Percentiles rank a stretch among this genome's conserved stretches.
Conservation (phyloP, 129 eudicot genomes). For the Pittosporum tobira region DNA sequence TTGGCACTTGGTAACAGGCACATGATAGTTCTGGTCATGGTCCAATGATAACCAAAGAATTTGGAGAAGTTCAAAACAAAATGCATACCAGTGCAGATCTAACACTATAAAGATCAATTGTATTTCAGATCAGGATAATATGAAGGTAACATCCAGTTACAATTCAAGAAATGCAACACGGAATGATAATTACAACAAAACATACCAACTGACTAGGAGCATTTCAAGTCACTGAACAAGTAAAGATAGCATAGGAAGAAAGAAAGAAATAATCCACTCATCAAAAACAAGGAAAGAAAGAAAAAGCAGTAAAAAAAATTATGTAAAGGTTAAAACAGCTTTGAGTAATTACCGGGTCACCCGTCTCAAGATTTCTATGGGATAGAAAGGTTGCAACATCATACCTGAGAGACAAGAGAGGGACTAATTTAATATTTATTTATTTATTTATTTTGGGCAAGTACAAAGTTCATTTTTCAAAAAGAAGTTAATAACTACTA, state of each 20-base stretch:
- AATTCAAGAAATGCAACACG: too few relatives aligned
- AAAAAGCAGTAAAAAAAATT: too few relatives aligned
- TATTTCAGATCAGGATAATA: too few relatives aligned
- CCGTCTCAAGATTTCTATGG: slow-evolving; percentile 68
- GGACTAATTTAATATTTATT: slow-evolving; percentile 2
- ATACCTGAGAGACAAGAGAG: slow-evolving; percentile 44
- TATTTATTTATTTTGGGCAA: too few relatives aligned
- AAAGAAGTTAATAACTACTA: neutral
- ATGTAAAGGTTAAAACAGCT: slow-evolving; percentile 5
- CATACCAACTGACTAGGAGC: too few relatives aligned
- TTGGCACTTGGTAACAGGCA: neutral
- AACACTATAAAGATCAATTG: too few relatives aligned
- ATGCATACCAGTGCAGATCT: neutral
- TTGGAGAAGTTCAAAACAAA: neutral
- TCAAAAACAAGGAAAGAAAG: too few relatives aligned
- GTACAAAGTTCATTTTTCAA: too few relatives aligned
- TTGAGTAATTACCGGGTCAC: slow-evolving; percentile 68
- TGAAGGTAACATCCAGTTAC: too few relatives aligned
- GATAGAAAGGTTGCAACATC: slow-evolving; percentile 74
- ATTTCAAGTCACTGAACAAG: neutral
- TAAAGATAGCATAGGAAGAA: neutral
- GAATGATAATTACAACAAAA: too few relatives aligned
- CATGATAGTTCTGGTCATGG: neutral
- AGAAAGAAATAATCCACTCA: too few relatives aligned
- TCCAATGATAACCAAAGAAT: neutral